Evolutionary conservation across 2,329 filamentous ascomycete species (phyloP).

Genomic region (Myriosclerotinia curreyana): DNA sequence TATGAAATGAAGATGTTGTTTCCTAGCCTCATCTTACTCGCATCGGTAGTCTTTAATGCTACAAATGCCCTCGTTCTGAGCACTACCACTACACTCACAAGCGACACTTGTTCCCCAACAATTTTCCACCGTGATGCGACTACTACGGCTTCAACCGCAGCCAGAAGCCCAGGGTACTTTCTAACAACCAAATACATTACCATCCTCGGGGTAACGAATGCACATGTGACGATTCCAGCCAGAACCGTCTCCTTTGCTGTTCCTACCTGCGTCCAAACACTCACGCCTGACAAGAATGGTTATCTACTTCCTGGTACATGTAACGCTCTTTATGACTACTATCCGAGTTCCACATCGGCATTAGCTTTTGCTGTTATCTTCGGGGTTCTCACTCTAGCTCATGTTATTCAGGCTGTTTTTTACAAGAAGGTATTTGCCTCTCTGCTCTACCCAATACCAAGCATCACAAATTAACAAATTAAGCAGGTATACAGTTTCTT

Average conservation of each 20-base stretch:
- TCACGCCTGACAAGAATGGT: conserved; percentile 18
- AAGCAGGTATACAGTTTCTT: background rate
- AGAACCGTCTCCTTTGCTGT: conserved; percentile 22
- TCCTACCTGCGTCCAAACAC: conserved; percentile 21
- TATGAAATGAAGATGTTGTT: background rate
- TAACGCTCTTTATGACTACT: conserved; percentile 41
- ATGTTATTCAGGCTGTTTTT: conserved; percentile 40
- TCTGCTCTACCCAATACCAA: background rate
- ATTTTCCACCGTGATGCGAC: background rate
- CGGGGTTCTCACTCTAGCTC: conserved; percentile 36
- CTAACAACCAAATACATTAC: conserved; percentile 22
- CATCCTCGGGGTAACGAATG: conserved; percentile 21
- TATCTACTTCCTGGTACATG: conserved; percentile 40
- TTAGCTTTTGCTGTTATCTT: conserved; percentile 42
- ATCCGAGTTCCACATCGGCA: conserved; percentile 42
- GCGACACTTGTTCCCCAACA: background rate
- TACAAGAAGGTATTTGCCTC: conserved; percentile 38
- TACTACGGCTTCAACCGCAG: background rate
- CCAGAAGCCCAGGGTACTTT: conserved; percentile 17
- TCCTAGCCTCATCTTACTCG: background rate
- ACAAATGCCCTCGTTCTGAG: conserved; percentile 1
- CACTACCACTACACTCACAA: background rate
- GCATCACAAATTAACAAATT: background rate
- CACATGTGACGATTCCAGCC: conserved; percentile 20
- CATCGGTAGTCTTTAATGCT: background rate